Base-by-base conservation (phyloP, 2,329 filamentous ascomycete species). In the Xylariaceae sp. region DNA sequence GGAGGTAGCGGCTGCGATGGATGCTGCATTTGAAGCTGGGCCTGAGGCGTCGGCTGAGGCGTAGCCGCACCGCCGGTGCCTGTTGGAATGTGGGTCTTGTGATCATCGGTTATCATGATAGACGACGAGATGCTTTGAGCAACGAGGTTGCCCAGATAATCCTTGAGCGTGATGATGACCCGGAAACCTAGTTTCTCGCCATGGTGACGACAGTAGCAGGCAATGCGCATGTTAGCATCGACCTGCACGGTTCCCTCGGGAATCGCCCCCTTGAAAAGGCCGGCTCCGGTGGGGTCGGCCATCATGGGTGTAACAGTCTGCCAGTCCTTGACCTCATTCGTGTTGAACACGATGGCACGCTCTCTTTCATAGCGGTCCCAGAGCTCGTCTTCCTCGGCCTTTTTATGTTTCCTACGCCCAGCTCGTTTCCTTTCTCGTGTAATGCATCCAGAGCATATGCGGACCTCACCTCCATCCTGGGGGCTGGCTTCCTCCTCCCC, bases 41-140 rank as follows among this genome's bases (percentile, higher is more conserved):
- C 16, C 21, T 41, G 31, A 34, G 34, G 46, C 41, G 17, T 32
- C n/a, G 38, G 27, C 23, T 40, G 42, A 9, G 42, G 27, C n/a
- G 32, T 41, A 12, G 46, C 24, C 2, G 37, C 17, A 33, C 36
- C 17, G 40, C 27, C 43, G 38, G 43, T 38, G 31, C 30, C 40
- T 29, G 43, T 37, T 52, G 26, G 52, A 13, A 27, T 61, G 52
- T 87, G 84, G 6, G 88, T 95, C 67, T 97, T 97, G 68, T 97
- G 90, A 56, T 98, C 90, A 59, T 98, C 90, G 1, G 92, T 97
- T 48, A 97, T 96, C 76, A 96, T 90, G 49, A 97, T 94, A 1
- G 88, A 85, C 39, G 83, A 81, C 14, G 87, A 88, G 49, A 95
- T 83, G 36, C 81, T 79, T 63, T 98, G 90, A 5, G 88, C 85